Base-by-base conservation (phyloP, 2,329 filamentous ascomycete species). In the Juglanconis oblonga region DNA sequence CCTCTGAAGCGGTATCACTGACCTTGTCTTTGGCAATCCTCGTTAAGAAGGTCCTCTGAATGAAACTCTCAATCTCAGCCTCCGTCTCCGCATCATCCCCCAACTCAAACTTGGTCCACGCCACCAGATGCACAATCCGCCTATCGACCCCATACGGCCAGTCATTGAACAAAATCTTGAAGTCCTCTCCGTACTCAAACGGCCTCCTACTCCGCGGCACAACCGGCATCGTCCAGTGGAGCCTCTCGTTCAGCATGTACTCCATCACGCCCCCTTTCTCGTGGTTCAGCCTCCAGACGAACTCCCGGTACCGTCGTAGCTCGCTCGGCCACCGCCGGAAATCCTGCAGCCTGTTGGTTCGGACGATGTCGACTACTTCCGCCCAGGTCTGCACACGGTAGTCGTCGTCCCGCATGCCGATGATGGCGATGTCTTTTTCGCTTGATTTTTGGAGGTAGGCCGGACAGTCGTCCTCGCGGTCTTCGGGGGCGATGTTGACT, bases 71-170 rank as follows among this genome's bases (percentile, higher is more conserved):
- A 63, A 97, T 90, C 69, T 86, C 78, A 17, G 73, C 74, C 13
- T 85, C 88, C 0, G 86, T 84, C 77, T 59, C 69, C 4, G 76
- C 73, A 67, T 95, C 87, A 59, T 92, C 89, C 56, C 86, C 81
- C 31, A 97, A 78, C 52, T 83, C 80, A 69, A 96, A 97, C 74
- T 97, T 97, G 52, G 90, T 95, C 94, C 94, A 98, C 11, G 97
- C 86, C 5, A 97, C 91, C 3, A 97, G 79, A 71, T 97, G 94
- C 14, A 91, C 84, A 64, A 97, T 93, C 55, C 83, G 81, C 51
- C 78, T 70, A 67, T 95, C 91, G 56, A 97, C 80, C 0, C 91
- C 92, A 69, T 97, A 98, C 0, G 94, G 94, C 91, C 92, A 97
- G 79, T 98, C 93, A 70, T 98, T 98, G 75, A 84, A 85, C 45